Conservation (phyloP, 352 stramenopile species). For the Nothophytophthora sp. region DNA sequence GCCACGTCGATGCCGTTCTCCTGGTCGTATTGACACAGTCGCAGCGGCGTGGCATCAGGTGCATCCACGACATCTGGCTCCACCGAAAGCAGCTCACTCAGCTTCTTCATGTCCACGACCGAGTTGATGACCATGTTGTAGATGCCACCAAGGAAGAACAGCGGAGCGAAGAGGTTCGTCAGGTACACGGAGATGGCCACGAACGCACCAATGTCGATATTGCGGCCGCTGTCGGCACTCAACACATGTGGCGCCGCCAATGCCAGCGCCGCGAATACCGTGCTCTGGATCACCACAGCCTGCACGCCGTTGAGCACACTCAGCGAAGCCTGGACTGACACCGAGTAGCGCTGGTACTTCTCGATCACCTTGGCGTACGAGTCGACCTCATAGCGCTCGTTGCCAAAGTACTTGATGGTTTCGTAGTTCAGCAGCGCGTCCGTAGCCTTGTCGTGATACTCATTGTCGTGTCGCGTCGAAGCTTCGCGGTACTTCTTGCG, state of each 20-base stretch:
- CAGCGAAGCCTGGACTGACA: slow-evolving; percentile 94
- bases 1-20: slow-evolving; percentile 87
- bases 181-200: slow-evolving; percentile 97
- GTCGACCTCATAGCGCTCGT: slow-evolving; percentile 92
- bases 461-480: slow-evolving; percentile 95
- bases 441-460: slow-evolving; percentile 97
- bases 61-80: slow-evolving; percentile 94
- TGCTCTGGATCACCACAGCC: slow-evolving; percentile 81
- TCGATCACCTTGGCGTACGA: slow-evolving; percentile 92
- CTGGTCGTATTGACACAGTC: slow-evolving; percentile 68
- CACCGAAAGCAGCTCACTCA: slow-evolving; percentile 96
- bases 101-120: slow-evolving; percentile 97
- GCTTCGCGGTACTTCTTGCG: slow-evolving; percentile 97
- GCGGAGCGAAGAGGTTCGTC: slow-evolving; percentile 95
- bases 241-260: slow-evolving; percentile 76
- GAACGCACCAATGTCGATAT: slow-evolving; percentile 95
- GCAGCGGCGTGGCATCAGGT: slow-evolving; percentile 82
- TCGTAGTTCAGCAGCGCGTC: slow-evolving; percentile 98
- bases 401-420: slow-evolving; percentile 98
- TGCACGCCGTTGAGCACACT: slow-evolving; percentile 96
- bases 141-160: slow-evolving; percentile 96
- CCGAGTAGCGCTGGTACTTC: slow-evolving; percentile 93
- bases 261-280: slow-evolving; percentile 60
- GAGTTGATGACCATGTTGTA: slow-evolving; percentile 92
- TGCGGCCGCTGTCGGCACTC: slow-evolving; percentile 59